Evolutionary conservation across 495 filamentous ascomycete genomes (phyloP).

Genomic region (Aspergillus sclerotiicarbonarius): DNA sequence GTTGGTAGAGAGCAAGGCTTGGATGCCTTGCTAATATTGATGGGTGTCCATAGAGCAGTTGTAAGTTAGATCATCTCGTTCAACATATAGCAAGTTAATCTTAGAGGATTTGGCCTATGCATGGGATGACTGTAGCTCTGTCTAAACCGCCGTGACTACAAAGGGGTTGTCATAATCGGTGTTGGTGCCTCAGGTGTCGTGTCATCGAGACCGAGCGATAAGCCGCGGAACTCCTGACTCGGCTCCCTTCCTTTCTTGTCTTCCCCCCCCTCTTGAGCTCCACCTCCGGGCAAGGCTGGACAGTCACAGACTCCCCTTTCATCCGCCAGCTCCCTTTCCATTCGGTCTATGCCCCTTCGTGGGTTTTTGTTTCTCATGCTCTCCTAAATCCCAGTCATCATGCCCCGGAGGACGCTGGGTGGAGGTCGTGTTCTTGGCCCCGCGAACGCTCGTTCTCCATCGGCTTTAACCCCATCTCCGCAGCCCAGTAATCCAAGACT

Average conservation of each 20-base stretch:
- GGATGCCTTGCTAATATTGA: neutral
- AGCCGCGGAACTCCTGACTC: conserved; percentile 3
- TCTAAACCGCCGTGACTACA: no score
- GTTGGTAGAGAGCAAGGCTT: conserved; percentile 1
- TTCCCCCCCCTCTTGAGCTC: conserved; percentile 1
- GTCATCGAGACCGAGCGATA: conserved; percentile 6
- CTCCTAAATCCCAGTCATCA: conserved; percentile 42
- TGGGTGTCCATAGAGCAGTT: conserved; percentile 1
- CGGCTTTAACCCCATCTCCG: conserved; percentile 55
- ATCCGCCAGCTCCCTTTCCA: conserved; percentile 5
- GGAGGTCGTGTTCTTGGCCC: conserved; percentile 86
- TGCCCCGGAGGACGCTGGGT: conserved; percentile 82
- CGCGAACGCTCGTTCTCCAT: conserved; percentile 72
- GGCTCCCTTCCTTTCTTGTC: conserved; percentile 1
- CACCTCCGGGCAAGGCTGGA: conserved; percentile 6
- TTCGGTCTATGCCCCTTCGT: conserved; percentile 18
- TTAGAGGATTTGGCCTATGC: neutral
- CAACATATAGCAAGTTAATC: no score
- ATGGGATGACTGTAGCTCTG: neutral
- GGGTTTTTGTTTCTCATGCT: conserved; percentile 37
- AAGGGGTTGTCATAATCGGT: neutral
- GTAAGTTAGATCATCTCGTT: neutral
- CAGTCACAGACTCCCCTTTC: neutral
- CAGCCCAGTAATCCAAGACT: conserved; percentile 52
- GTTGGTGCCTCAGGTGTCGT: conserved; percentile 12